Base-by-base conservation (phyloP, 352 stramenopile genomes). In the Peronospora destructor region DNA sequence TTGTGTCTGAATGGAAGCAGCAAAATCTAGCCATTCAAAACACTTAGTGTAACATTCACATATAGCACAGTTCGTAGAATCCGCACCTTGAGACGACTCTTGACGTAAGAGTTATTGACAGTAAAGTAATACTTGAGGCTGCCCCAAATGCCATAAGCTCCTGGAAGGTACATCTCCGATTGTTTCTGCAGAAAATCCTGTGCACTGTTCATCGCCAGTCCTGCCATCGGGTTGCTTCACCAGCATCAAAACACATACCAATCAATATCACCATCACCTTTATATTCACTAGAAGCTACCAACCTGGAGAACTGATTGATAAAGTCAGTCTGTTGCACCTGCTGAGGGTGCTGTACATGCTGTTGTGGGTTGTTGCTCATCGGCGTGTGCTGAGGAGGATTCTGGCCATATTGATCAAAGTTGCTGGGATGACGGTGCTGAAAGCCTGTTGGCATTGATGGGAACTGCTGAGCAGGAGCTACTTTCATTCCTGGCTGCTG, bases 41-140 rank as follows among this genome's bases (percentile, higher is more conserved):
- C 14, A 34, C 12, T 32, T 3, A 49, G 17, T 12, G 11, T 35
- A 21, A 12, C 11, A 43, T 7, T 9, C 8, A 19, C 33, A 21
- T 5, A 4, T 2, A 53, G 17, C 17, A 33, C 33, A 35, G 39
- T 11, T 37, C 2, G 14, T 38, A 45, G 8, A 37, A 21, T 45
- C 25, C 37, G 6, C 49, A 92, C 82, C 70, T 91, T 94, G 26
- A 94, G 68, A 26, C 81, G 80, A 49, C 76, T 91, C 43, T 85
- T 84, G 25, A 95, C 84, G 56, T 94, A 95, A 55, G 68, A 85
- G 66, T 94, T 95, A 65, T 92, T 89, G 48, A 95, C 84, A 40
- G 76, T 91, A 50, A 95, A 94, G 41, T 93, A 94, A 58, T 91
- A 91, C 66, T 94, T 94, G 45, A 91, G 64, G 38, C 66, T 89